Percentiles rank a stretch among this genome's conserved stretches.
phyloP scores from a whole-genome alignment of 2,329 filamentous ascomycete genomes.

The Herpotrichia juniperi region DNA sequence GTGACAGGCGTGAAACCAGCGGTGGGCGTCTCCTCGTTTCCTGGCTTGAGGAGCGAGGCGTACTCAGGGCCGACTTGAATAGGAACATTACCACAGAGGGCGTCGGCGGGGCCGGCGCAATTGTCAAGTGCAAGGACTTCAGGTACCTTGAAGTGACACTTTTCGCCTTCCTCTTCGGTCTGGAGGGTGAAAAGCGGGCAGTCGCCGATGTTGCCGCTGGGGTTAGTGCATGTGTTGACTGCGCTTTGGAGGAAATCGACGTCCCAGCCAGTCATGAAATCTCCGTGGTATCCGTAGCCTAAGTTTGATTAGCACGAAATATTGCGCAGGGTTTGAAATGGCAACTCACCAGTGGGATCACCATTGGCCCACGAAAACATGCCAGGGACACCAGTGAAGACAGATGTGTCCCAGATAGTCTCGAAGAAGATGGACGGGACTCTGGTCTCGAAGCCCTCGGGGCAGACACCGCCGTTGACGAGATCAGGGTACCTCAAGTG shows the following conservation, averaged over 20 bases:
- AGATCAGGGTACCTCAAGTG: slow-evolving; percentile 69
- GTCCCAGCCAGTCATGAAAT: slow-evolving; percentile 77
- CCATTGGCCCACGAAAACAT: slow-evolving; percentile 73
- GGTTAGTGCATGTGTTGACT: slow-evolving; percentile 75
- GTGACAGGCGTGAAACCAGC: slow-evolving; percentile 23
- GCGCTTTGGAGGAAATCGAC: slow-evolving; percentile 68
- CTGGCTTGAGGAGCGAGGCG: slow-evolving; percentile 38
- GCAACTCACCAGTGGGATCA: slow-evolving; percentile 71
- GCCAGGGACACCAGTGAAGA: slow-evolving; percentile 57
- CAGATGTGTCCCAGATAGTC: slow-evolving; percentile 60
- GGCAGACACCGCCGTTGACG: slow-evolving; percentile 61
- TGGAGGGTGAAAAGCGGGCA: slow-evolving; percentile 78
- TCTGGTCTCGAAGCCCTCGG: slow-evolving; percentile 59
- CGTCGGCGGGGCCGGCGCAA: slow-evolving; percentile 59
- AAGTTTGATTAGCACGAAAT: slow-evolving; percentile 17
- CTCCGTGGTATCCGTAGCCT: slow-evolving; percentile 75
- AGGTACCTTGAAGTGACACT: slow-evolving; percentile 70
- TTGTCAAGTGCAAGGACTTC: slow-evolving; percentile 63
- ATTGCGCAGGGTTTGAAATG: neutral
- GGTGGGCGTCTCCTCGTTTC: slow-evolving; percentile 28
- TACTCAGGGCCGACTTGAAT: slow-evolving; percentile 53
- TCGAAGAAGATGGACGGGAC: slow-evolving; percentile 67
- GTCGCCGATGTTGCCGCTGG: slow-evolving; percentile 71
- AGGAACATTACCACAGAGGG: slow-evolving; percentile 71
- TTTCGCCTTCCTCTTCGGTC: slow-evolving; percentile 55